Evolutionary conservation across 2,329 filamentous ascomycete species (phyloP).

Genomic region (Ophiostoma australiae): DNA sequence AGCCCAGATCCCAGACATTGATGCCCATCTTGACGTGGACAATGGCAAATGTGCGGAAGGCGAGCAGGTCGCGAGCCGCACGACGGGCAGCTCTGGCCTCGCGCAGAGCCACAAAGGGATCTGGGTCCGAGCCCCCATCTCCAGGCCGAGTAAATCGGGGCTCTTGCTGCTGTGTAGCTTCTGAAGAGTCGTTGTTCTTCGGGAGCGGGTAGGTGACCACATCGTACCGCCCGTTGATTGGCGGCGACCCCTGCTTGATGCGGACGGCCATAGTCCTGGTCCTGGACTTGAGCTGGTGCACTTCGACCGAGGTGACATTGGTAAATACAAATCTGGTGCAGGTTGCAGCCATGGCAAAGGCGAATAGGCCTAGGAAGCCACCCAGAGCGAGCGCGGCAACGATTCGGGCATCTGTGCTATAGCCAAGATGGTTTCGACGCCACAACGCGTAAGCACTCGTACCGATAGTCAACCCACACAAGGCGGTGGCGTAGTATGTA

Average conservation of each 20-base stretch:
- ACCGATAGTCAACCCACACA: constrained; percentile 60
- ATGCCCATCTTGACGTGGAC: constrained; percentile 67
- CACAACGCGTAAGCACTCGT: constrained; percentile 49
- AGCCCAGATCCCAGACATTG: constrained; percentile 80
- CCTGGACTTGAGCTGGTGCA: constrained; percentile 56
- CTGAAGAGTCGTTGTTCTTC: constrained; percentile 19
- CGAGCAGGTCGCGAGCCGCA: constrained; percentile 41
- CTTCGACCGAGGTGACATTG: constrained; percentile 83
- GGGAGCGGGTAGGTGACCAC: constrained; percentile 29
- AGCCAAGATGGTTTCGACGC: constrained; percentile 41
- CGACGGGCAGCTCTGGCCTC: constrained; percentile 20
- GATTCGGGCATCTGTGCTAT: constrained; percentile 43
- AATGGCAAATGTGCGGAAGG: constrained; percentile 70
- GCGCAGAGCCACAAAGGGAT: constrained; percentile 16
- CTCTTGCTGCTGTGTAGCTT: background rate
- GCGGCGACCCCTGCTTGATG: constrained; percentile 49
- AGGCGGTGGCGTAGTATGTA: constrained; percentile 64
- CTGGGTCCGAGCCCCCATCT: constrained; percentile 17
- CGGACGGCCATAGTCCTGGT: constrained; percentile 71
- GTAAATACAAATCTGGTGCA: constrained; percentile 63
- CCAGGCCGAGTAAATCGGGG: background rate
- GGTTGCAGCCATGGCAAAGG: constrained; percentile 68
- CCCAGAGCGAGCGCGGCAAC: constrained; percentile 62
- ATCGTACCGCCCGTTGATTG: constrained; percentile 49
- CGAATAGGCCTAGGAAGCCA: constrained; percentile 75